Percentiles rank a stretch among this genome's conserved stretches.
phyloP scores from a whole-genome alignment of 2,329 filamentous ascomycete species.

The Talaromyces sp. region DNA sequence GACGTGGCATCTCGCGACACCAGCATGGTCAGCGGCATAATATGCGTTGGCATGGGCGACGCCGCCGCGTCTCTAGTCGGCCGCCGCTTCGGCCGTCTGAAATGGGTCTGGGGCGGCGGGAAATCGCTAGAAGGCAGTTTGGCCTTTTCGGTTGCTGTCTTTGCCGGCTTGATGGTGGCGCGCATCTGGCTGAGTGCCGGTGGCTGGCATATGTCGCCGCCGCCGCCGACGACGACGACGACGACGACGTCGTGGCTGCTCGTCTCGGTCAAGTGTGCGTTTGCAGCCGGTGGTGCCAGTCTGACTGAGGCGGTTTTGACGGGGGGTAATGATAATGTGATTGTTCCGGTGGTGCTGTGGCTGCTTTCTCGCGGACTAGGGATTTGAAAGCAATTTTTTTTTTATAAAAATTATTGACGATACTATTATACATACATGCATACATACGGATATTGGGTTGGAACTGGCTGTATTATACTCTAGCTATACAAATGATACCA shows the following conservation, averaged over 20 bases:
- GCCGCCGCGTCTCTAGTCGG: slow-evolving; percentile 89
- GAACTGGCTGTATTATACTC: not conserved
- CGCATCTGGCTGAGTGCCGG: slow-evolving; percentile 72
- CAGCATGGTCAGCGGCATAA: slow-evolving; percentile 85
- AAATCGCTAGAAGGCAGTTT: slow-evolving; percentile 86
- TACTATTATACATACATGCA: not conserved
- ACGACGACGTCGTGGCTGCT: slow-evolving; percentile 23
- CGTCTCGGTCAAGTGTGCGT: slow-evolving; percentile 54
- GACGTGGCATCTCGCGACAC: slow-evolving; percentile 68
- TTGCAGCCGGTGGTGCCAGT: slow-evolving; percentile 77
- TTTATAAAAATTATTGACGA: too few relatives aligned
- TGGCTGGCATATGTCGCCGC: slow-evolving; percentile 53
- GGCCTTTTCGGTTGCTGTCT: slow-evolving; percentile 79
- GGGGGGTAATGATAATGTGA: slow-evolving; percentile 96
- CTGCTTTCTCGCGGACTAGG: slow-evolving; percentile 71
- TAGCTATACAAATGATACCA: not conserved
- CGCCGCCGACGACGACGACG: slow-evolving; percentile 16
- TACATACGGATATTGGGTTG: not conserved
- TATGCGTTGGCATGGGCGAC: slow-evolving; percentile 94
- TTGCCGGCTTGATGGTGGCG: slow-evolving; percentile 64
- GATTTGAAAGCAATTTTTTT: not conserved
- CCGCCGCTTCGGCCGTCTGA: slow-evolving; percentile 74
- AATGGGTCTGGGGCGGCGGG: slow-evolving; percentile 95
- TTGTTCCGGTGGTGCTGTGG: slow-evolving; percentile 92
- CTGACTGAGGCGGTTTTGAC: slow-evolving; percentile 93